These are phyloP conservation scores for Ramalina intermedia DNA, from an alignment of 495 filamentous ascomycete genomes.

Conservation along the genomic window DNA sequence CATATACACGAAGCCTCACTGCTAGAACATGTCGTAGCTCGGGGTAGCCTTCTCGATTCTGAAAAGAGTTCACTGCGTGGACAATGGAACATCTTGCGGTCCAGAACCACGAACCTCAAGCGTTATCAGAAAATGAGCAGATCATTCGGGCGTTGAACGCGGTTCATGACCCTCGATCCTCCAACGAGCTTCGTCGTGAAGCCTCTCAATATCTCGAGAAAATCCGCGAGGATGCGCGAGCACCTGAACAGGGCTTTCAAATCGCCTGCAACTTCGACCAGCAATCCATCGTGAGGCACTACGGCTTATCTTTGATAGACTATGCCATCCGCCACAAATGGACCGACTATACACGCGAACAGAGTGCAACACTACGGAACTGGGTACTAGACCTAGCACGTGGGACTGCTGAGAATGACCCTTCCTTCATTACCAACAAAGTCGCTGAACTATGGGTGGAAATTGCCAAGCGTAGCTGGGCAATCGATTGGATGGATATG, in stretches of 20 bases:
- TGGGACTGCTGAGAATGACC: conserved; percentile 55
- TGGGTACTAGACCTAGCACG: conserved; percentile 72
- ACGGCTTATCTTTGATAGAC: conserved; percentile 81
- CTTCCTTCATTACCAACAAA: conserved; percentile 78
- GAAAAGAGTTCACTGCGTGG: no score
- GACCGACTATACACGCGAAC: conserved; percentile 48
- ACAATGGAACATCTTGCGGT: no score
- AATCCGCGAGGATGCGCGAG: conserved; percentile 60
- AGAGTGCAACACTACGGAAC: conserved; percentile 46
- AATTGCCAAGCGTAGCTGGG: conserved; percentile 87
- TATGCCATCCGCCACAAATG: conserved; percentile 74
- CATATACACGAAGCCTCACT: no score
- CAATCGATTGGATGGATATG: conserved; percentile 84
- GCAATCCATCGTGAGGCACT: conserved; percentile 74
- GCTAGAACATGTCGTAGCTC: no score
- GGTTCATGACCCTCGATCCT: conserved; percentile 67
- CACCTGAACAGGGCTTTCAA: conserved; percentile 71
- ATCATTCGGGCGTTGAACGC: conserved; percentile 75
- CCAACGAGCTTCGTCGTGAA: conserved; percentile 71
- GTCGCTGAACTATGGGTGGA: conserved; percentile 93
- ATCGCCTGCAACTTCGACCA: conserved; percentile 61
- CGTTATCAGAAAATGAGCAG: conserved; percentile 17
- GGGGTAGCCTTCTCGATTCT: no score
- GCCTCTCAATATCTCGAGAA: conserved; percentile 73
- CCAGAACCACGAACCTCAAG: no score